Evolutionary conservation across 352 stramenopile genomes (phyloP).

Genomic region (Phytophthora cryptogea): DNA sequence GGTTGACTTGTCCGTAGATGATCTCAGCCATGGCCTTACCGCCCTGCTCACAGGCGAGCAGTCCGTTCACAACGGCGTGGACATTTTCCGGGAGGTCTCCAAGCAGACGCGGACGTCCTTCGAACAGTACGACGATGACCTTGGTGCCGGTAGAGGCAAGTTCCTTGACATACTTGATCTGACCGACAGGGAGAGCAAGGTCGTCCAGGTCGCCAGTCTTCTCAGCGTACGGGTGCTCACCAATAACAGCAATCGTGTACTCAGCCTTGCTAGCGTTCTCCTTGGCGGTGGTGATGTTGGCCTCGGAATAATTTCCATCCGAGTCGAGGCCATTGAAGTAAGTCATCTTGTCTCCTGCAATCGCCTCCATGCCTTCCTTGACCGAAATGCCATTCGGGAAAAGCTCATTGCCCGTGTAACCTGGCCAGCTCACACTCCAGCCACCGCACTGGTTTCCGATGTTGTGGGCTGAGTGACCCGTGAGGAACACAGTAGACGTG

Average conservation of each 20-base stretch:
- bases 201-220: too few relatives aligned
- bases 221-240: slow-evolving; percentile 69
- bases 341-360: too few relatives aligned
- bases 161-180: slow-evolving; percentile 52
- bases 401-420: slow-evolving; percentile 35
- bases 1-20: slow-evolving; percentile 48
- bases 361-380: too few relatives aligned
- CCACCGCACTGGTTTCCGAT: slow-evolving; percentile 42
- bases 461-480: slow-evolving; percentile 30
- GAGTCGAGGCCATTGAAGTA: slow-evolving; percentile 39
- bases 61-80: slow-evolving; percentile 14
- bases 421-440: slow-evolving; percentile 62
- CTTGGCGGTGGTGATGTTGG: slow-evolving; percentile 50
- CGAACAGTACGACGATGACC: too few relatives aligned
- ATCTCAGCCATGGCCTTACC: slow-evolving; percentile 83
- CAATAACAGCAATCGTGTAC: slow-evolving; percentile 72
- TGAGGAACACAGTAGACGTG: slow-evolving; percentile 34
- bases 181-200: too few relatives aligned
- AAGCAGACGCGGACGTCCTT: too few relatives aligned
- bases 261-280: slow-evolving; percentile 35
- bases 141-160: slow-evolving; percentile 18
- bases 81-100: slow-evolving; percentile 42
- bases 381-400: slow-evolving; percentile 3
- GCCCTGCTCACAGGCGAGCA: slow-evolving; percentile 68
- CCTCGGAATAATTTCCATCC: slow-evolving; percentile 47